Conservation (phyloP, 257 asterid species). For the Solanum boliviense region DNA sequence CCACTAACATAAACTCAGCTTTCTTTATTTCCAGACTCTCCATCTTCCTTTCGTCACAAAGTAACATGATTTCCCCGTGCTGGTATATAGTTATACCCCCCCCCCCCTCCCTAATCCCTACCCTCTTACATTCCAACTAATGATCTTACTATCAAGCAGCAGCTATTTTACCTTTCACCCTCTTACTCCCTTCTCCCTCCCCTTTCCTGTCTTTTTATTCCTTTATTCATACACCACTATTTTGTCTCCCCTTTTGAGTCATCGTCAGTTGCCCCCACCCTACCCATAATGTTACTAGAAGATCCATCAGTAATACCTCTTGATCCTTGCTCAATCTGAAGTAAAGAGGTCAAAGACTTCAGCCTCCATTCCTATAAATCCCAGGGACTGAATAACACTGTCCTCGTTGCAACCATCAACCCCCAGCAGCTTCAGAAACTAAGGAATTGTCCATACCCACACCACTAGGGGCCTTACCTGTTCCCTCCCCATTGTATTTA, state of each 20-base stretch:
- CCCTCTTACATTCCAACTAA: neutral
- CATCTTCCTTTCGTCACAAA: neutral
- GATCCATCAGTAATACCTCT: neutral
- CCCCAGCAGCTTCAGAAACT: neutral
- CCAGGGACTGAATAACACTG: neutral
- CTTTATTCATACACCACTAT: neutral
- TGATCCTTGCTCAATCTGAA: neutral
- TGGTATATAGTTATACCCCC: neutral
- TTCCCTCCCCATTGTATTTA: neutral
- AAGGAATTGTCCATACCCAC: neutral
- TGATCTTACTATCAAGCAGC: neutral
- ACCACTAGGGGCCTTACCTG: neutral
- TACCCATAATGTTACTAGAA: neutral
- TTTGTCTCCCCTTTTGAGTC: neutral
- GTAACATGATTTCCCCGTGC: neutral
- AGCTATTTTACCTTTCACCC: neutral
- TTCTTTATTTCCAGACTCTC: neutral
- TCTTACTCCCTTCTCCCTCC: neutral
- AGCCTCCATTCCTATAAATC: neutral
- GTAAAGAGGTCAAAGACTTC: neutral
- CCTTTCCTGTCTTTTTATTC: neutral
- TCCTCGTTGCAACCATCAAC: neutral
- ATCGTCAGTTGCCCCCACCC: neutral
- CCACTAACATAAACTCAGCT: neutral
- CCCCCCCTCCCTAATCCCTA: neutral